Conservation (phyloP, 495 filamentous ascomycete genomes). For the Gamarada debralockiae region DNA sequence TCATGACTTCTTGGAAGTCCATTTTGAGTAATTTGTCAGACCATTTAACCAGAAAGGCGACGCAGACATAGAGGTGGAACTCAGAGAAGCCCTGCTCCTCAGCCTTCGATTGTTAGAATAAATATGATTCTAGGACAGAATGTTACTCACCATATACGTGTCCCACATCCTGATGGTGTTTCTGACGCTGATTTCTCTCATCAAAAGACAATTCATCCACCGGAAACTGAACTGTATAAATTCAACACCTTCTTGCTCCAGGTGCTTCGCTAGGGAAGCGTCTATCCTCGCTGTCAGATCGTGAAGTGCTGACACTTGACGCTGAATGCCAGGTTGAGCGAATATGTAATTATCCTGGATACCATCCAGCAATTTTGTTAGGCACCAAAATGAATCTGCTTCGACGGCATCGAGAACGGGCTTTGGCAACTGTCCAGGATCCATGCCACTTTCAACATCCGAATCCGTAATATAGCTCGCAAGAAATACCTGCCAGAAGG, state of each 20-base stretch:
- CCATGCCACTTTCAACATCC: constrained; percentile 92
- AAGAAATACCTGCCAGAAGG: constrained; percentile 96
- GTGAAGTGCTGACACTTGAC: constrained; percentile 82
- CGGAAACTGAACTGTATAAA: constrained; percentile 99
- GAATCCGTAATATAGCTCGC: constrained; percentile 89
- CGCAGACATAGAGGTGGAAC: constrained; percentile 97
- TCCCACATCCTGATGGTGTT: constrained; percentile 99
- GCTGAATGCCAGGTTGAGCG: constrained; percentile 92
- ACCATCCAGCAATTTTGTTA: constrained; percentile 93
- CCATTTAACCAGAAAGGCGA: constrained; percentile 99
- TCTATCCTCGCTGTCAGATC: constrained; percentile 92
- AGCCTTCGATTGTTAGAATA: constrained; percentile 50
- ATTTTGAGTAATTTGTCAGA: constrained; percentile 91
- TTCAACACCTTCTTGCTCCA: constrained; percentile 87
- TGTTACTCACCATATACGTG: constrained; percentile 79
- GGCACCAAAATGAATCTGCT: constrained; percentile 96
- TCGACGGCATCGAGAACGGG: constrained; percentile 94
- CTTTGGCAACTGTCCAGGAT: constrained; percentile 87
- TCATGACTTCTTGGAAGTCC: constrained; percentile 99
- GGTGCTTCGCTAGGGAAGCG: constrained; percentile 74
- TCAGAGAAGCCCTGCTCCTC: constrained; percentile 98
- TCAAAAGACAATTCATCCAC: constrained; percentile 99
- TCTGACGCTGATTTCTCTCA: constrained; percentile 93
- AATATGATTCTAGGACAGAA: not conserved
- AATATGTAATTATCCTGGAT: constrained; percentile 99